These are phyloP conservation scores for Wallacemonas sp. DNA, from an alignment of 208 protist species.

Conservation along the genomic window DNA sequence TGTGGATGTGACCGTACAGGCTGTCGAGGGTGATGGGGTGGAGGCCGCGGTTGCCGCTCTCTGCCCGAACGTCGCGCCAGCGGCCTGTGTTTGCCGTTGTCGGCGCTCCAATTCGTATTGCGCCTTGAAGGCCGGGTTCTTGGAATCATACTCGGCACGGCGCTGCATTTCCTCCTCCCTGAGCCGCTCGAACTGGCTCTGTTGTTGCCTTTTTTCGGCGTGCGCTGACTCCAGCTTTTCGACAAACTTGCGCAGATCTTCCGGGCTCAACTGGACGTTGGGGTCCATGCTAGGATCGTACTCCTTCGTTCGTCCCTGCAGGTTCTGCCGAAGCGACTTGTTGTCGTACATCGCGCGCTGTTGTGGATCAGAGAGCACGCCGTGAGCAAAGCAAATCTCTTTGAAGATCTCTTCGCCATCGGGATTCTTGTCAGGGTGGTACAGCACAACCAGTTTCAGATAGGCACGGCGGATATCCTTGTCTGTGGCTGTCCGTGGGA, in stretches of 20 bases:
- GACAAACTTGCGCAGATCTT: slow-evolving; percentile 79
- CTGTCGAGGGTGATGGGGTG: slow-evolving; percentile 16
- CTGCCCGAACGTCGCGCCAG: background rate
- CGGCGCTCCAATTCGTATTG: slow-evolving; percentile 65
- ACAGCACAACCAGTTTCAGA: slow-evolving; percentile 80
- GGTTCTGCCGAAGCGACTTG: slow-evolving; percentile 49
- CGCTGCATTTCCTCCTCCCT: slow-evolving; percentile 82
- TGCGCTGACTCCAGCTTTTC: slow-evolving; percentile 58
- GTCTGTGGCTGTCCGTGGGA: slow-evolving; percentile 48
- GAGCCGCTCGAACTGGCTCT: slow-evolving; percentile 63
- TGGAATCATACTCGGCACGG: slow-evolving; percentile 77
- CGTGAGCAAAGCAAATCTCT: slow-evolving; percentile 82
- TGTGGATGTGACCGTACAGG: slow-evolving; percentile 12
- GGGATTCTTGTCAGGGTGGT: slow-evolving; percentile 91
- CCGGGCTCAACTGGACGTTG: slow-evolving; percentile 66
- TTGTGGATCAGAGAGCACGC: slow-evolving; percentile 76
- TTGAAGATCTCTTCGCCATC: slow-evolving; percentile 79
- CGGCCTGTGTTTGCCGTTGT: slow-evolving; percentile 18
- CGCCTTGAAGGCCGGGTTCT: slow-evolving; percentile 61
- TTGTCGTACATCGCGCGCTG: slow-evolving; percentile 80
- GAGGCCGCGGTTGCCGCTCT: slow-evolving; percentile 5
- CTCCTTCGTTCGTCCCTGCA: slow-evolving; percentile 54
- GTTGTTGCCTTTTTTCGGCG: slow-evolving; percentile 29
- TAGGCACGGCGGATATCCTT: slow-evolving; percentile 85
- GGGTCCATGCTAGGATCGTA: slow-evolving; percentile 87